Percentiles rank a stretch among this genome's conserved stretches.
These are phyloP conservation scores for Chlamydomonas applanata DNA, from an alignment of 139 green algal genomes.

Conservation along the genomic window DNA sequence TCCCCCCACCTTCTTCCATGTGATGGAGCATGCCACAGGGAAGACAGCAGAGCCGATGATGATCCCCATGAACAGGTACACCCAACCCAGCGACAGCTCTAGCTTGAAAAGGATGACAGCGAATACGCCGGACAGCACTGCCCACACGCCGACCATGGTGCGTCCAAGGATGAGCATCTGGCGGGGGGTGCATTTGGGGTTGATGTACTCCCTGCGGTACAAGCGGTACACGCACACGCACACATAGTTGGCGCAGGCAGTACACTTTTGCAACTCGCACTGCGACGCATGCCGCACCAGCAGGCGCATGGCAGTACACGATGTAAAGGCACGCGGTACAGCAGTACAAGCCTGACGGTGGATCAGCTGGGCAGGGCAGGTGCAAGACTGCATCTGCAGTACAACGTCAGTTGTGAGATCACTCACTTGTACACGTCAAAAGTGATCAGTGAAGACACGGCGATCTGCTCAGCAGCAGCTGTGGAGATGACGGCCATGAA, in stretches of 20 bases:
- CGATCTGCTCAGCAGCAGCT: constrained; percentile 86
- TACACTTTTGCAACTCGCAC: too few relatives aligned
- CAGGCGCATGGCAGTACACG: too few relatives aligned
- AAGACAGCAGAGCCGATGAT: constrained; percentile 87
- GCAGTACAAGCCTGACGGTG: too few relatives aligned
- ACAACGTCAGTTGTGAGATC: too few relatives aligned
- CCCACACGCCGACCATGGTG: constrained; percentile 53
- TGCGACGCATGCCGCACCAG: too few relatives aligned
- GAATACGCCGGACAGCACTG: constrained; percentile 74
- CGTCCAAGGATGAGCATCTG: constrained; percentile 68
- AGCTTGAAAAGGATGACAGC: constrained; percentile 81
- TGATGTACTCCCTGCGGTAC: constrained; percentile 81
- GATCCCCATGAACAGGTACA: constrained; percentile 84
- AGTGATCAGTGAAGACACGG: constrained; percentile 79
- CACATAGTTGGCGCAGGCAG: too few relatives aligned
- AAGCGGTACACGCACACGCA: too few relatives aligned
- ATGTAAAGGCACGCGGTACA: too few relatives aligned
- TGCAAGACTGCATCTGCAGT: too few relatives aligned
- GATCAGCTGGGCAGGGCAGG: too few relatives aligned
- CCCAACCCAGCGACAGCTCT: constrained; percentile 71
- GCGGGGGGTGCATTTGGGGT: constrained; percentile 71
- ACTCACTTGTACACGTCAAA: too few relatives aligned
- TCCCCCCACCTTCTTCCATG: constrained; percentile 83
- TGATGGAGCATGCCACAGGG: constrained; percentile 68
- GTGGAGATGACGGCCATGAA: constrained; percentile 84